These are phyloP conservation scores for Mucor plumbeus DNA, from an alignment of 371 early-diverging fungal species.

Conservation along the genomic window DNA sequence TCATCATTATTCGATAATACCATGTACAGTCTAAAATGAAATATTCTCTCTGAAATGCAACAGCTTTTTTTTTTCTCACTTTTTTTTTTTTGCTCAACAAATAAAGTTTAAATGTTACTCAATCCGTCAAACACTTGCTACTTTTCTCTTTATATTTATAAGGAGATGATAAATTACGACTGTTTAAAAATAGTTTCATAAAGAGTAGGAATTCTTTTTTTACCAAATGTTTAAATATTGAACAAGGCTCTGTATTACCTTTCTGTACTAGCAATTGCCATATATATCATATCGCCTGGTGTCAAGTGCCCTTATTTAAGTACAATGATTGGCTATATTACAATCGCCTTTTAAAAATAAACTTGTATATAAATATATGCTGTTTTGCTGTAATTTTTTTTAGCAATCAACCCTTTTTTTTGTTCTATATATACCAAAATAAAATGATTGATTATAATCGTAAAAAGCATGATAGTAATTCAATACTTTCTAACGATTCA, in stretches of 20 bases:
- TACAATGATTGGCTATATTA: slow-evolving; percentile 3
- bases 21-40: slow-evolving; percentile 5
- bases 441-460: background rate
- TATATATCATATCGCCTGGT: slow-evolving; percentile 8
- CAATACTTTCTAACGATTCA: slow-evolving; percentile 7
- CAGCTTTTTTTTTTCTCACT: background rate
- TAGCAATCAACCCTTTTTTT: slow-evolving; percentile 4
- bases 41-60: slow-evolving; percentile 3
- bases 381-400: background rate
- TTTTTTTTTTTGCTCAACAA: too few relatives aligned
- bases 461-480: background rate
- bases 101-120: background rate
- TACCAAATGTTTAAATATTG: background rate
- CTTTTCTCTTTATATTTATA: background rate
- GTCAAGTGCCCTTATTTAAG: slow-evolving; percentile 16
- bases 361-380: background rate
- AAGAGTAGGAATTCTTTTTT: background rate
- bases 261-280: background rate
- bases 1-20: background rate
- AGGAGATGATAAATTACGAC: background rate
- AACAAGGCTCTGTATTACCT: background rate
- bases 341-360: background rate
- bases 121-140: background rate
- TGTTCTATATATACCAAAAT: background rate
- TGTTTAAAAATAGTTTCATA: slow-evolving; percentile 5